Evolutionary conservation across 148 eudicot genomes (phyloP), one percentile per base, ranked within the genome.

Genomic region (Agrostemma githago): DNA sequence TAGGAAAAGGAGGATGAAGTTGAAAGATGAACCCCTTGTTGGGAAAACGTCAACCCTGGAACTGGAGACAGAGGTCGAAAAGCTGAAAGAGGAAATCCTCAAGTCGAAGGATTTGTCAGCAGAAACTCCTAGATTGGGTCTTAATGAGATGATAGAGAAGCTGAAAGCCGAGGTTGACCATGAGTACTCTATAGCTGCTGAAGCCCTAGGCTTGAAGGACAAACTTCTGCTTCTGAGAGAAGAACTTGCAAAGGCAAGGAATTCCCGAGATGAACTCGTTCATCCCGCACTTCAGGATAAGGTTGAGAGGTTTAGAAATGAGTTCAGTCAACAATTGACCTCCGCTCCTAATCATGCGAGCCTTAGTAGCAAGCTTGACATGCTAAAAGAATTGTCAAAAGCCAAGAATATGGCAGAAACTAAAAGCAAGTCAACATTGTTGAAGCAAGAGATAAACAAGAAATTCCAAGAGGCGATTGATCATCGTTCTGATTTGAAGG

Each of bases 31-130:
- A 41, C 90, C 84, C 48, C 74, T 82, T 51, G 72, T 34, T n/a
- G 86, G 85, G 77, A 79, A 74, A 80, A 69, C 82, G 65, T 78
- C 87, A 65, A 82, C 75, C 66, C 34, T 64, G 79, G 96, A 87
- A 82, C 82, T 93, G 62, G 89, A 76, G 76, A 78, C 79, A 76
- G 98, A 89, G 87, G 86, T 93, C 72, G 83, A 86, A 73, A 88
- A 86, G 79, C 72, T 93, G 59, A 91, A 89, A 77, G 83, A 79
- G 76, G 89, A 91, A 82, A 84, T 89, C n/a, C 46, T 76, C 64
- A 79, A 83, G 78, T 87, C 90, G 75, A 79, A 68, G 76, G 88
- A 86, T 60, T 70, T 80, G 77, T 85, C 92, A 71, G 48, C 68
- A 5, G 82, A 80, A 19, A 72, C 74, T 78, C 86, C 93, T 12